These are phyloP conservation scores for Auxenochlorella pyrenoidosa DNA, from an alignment of 139 green algal genomes.

Conservation along the genomic window DNA sequence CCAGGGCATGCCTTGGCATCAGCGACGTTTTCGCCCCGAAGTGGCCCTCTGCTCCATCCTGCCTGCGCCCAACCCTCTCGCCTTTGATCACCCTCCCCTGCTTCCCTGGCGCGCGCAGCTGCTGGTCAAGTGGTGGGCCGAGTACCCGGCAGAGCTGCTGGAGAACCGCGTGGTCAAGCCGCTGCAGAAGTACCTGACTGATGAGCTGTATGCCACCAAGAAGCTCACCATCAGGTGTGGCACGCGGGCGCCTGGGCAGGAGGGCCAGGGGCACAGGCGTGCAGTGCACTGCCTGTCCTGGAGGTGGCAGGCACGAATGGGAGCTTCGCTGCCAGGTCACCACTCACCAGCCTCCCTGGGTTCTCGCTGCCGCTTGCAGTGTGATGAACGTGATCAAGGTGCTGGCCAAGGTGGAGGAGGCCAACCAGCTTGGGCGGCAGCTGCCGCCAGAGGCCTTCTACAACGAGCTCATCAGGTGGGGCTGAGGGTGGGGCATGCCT, in stretches of 20 bases:
- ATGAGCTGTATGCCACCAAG: conserved; percentile 88
- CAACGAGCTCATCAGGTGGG: conserved; percentile 87
- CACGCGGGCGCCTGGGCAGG: not conserved
- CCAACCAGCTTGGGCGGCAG: conserved; percentile 75
- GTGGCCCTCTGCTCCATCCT: not conserved
- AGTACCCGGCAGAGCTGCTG: conserved; percentile 81
- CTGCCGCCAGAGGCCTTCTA: conserved; percentile 91
- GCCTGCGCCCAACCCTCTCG: not conserved
- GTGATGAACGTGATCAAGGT: conserved; percentile 95
- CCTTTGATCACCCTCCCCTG: not conserved
- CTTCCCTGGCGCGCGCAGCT: conserved; percentile 53
- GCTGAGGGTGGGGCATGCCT: too few species aligned
- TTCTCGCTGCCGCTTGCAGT: not conserved
- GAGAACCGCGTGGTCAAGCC: conserved; percentile 71
- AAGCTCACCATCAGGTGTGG: conserved; percentile 77
- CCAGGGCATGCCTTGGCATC: too few species aligned
- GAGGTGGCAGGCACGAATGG: not conserved
- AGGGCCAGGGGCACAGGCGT: too few species aligned
- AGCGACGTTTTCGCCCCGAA: too few species aligned
- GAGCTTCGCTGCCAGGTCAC: not conserved
- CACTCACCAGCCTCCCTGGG: not conserved
- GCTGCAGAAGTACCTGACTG: conserved; percentile 78
- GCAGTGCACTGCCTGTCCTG: too few species aligned
- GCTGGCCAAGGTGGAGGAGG: conserved; percentile 83
- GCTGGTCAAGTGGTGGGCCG: conserved; percentile 88